Evolutionary conservation across 208 protist genomes (phyloP), one percentile per base, ranked within the genome.

Genomic region (Wallacemonas sp.): DNA sequence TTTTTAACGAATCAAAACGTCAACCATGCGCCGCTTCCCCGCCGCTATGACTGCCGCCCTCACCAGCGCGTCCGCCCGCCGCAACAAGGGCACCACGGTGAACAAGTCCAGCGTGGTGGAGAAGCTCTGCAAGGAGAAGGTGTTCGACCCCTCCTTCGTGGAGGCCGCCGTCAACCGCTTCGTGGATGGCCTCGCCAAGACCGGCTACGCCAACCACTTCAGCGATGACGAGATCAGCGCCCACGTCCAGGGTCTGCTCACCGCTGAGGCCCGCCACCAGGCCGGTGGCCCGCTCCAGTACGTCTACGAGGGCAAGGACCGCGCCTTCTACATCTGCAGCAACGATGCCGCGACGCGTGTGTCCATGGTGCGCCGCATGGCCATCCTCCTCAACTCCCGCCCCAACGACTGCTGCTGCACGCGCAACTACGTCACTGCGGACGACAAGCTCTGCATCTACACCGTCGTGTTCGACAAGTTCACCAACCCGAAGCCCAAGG

Each of bases 241-340:
- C 19, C 85, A 92, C 63, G 80, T 89, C 39, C 65, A 87, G 61
- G 86, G 81, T 41, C 64, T 85, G 39, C 71, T 94, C 39, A 82
- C 80, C 30, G 88, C 88, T 6, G 74, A 86, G 47, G 83, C 85
- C 1, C 76, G 76, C 60, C 48, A 64, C 21, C 38, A 65, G 39
- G 60, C 80, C 39, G 88, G 85, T 36, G 78, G 88, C 70, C 55
- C 74, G 44, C 85, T 87, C 74, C 65, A 85, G 70, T 87, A 90
- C 81, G 64, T 80, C 27, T 80, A 89, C 71, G 81, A 90, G 63
- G 64, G 49, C 12, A 70, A 71, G 33, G 27, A 61, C 30, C 60
- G 27, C 30, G 88, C 85, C 46, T 92, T 92, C 74, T 92, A 87
- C 73, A 81, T 94, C 63, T 91, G 84, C 72, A 61, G 58, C 57